Conservation (phyloP, 2,329 filamentous ascomycete species). For the Hypoxylon sp. region DNA sequence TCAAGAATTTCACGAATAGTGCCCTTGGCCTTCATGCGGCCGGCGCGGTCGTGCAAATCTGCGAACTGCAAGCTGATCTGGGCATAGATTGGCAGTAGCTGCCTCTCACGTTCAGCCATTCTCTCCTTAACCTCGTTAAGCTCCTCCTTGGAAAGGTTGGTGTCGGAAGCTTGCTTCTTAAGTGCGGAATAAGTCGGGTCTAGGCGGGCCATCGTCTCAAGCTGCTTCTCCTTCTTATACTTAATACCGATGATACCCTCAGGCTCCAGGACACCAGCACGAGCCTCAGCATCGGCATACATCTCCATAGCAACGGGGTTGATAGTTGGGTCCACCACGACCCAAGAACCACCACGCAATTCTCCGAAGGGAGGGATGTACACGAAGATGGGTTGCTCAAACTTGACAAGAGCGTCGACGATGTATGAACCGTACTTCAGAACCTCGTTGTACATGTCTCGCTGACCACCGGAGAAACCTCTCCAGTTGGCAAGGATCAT, state of each 20-base stretch:
- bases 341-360: conserved; percentile 98
- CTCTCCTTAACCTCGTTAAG: conserved; percentile 84
- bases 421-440: conserved; percentile 99
- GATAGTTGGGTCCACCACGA: conserved; percentile 98
- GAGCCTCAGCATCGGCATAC: conserved; percentile 96
- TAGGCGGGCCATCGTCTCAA: conserved; percentile 96
- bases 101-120: conserved; percentile 88
- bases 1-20: conserved; percentile 86
- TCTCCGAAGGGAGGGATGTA: conserved; percentile 98
- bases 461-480: conserved; percentile 99
- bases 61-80: conserved; percentile 98
- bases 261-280: conserved; percentile 96
- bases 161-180: conserved; percentile 81
- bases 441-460: conserved; percentile 99
- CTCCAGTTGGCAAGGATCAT: conserved; percentile 99
- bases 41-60: conserved; percentile 95
- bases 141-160: conserved; percentile 79
- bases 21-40: conserved; percentile 98
- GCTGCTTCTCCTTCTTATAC: conserved; percentile 96
- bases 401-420: conserved; percentile 97
- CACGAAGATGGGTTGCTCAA: conserved; percentile 97
- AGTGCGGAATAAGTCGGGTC: conserved; percentile 87
- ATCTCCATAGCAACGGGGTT: conserved; percentile 98
- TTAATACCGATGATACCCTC: conserved; percentile 99
- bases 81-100: conserved; percentile 90